Evolutionary conservation across 2,329 filamentous ascomycete species (phyloP), one percentile per base, ranked within the genome.

Genomic region (Ilyonectria robusta): DNA sequence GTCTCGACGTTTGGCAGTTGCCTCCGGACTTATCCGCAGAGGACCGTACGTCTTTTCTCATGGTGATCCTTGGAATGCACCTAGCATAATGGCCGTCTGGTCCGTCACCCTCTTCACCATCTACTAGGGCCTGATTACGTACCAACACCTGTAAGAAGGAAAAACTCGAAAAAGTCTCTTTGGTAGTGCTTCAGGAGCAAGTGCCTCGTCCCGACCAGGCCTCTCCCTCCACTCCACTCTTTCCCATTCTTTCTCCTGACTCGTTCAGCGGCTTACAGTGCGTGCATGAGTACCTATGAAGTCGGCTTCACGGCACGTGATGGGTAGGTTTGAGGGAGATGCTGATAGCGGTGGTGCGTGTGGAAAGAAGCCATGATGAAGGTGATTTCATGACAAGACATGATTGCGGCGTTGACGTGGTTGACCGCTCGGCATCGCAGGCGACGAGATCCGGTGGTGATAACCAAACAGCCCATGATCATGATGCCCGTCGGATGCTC

Each of bases 201-300:
- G 29, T 31, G 26, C 31, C 33, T 62, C 42, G 31, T 40, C 59
- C 59, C 51, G 50, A 48, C 59, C 53, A 15, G 40, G 26, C 40
- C 51, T 55, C 59, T 31, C 23, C 23, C 42, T 26, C 29, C 51
- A 40, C 59, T 31, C 59, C 59, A 62, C 59, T 56, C 59, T 56
- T 56, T 62, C 51, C 56, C 59, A 62, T 62, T 62, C 59, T 62
- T 62, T 33, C 31, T 21, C 50, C 37, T 35, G 50, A 53, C 50
- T 53, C 50, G 10, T 46, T 46, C 44, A 46, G 44, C 21, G 31
- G 13, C 11, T 37, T 50, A 53, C 48, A 53, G 48, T 53, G 50
- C 31, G 31, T 35, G n/a, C 50, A 53, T 37, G 7, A 8, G 23
- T 21, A 21, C 21, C 21, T 21, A 21, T 21, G 21, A 21, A 6